Percentiles rank a stretch among this genome's conserved stretches.
phyloP scores from a whole-genome alignment of 176 grass and related monocot species.

The Avena eriantha region DNA sequence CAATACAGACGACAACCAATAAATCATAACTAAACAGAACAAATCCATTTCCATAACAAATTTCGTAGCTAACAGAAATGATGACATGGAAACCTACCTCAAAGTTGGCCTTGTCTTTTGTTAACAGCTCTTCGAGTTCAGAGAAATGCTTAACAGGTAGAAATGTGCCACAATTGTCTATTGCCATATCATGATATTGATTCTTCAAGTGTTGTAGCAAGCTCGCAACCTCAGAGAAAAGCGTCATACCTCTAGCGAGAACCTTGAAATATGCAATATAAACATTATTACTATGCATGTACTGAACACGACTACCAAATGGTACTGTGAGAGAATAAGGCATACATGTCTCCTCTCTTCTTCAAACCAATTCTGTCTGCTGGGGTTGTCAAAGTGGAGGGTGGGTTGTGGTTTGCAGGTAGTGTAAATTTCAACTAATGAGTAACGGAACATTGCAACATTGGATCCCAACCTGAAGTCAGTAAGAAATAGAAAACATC shows the following conservation, averaged over 20 bases:
- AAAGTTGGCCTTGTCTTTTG: constrained; percentile 70
- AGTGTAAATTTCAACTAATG: constrained; percentile 82
- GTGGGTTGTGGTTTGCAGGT: constrained; percentile 86
- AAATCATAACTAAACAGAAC: constrained; percentile 44
- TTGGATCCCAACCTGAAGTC: constrained; percentile 86
- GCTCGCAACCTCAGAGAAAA: constrained; percentile 74
- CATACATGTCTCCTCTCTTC: constrained; percentile 71
- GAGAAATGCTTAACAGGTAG: constrained; percentile 61
- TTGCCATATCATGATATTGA: constrained; percentile 49
- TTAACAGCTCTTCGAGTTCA: constrained; percentile 73
- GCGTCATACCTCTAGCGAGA: constrained; percentile 54
- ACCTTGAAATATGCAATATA: constrained; percentile 67
- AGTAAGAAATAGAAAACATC: constrained; percentile 8
- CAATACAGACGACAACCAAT: constrained; percentile 25
- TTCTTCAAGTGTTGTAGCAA: constrained; percentile 69
- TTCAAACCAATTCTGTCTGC: constrained; percentile 72
- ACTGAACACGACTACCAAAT: constrained; percentile 32
- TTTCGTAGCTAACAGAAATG: constrained; percentile 20
- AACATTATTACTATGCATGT: constrained; percentile 29
- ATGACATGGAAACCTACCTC: constrained; percentile 59
- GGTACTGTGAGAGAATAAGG: constrained; percentile 27
- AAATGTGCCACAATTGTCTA: constrained; percentile 38
- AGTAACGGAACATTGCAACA: constrained; percentile 95
- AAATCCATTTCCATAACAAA: constrained; percentile 24
- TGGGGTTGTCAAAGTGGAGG: constrained; percentile 78